A percentile compares a stretch with the other conserved stretches of the same genome.
Conservation (phyloP, 169 alveolate genomes). For the Sarcocystis neurona region DNA sequence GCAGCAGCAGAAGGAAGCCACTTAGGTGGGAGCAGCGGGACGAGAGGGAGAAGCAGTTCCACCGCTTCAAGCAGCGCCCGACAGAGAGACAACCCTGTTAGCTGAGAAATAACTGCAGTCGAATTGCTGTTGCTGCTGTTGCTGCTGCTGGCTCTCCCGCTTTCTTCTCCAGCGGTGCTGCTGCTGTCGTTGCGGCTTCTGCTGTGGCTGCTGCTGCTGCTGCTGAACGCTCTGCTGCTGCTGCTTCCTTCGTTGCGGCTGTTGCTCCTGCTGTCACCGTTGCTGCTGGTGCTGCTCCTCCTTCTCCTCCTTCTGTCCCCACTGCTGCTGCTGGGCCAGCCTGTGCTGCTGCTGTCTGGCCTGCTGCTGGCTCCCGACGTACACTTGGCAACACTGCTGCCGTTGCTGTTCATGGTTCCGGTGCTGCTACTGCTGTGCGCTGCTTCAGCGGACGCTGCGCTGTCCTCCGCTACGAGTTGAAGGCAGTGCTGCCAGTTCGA, state of each 20-base stretch:
- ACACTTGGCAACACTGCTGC: too few relatives aligned
- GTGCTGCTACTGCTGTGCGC: not conserved
- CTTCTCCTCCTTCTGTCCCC: too few relatives aligned
- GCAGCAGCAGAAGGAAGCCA: not conserved
- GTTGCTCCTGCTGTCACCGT: too few relatives aligned
- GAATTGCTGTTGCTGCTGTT: not conserved
- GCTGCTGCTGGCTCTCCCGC: not conserved
- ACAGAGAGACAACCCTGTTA: slow-evolving; percentile 52
- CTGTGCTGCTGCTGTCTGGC: too few relatives aligned
- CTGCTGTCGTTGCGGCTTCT: too few relatives aligned
- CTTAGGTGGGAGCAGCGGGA: not conserved
- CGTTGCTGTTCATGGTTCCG: not conserved
- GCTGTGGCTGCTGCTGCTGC: too few relatives aligned
- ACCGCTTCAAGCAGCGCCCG: slow-evolving; percentile 59
- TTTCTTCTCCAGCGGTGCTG: slow-evolving; percentile 41
- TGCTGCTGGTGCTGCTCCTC: too few relatives aligned
- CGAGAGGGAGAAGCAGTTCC: slow-evolving; percentile 51
- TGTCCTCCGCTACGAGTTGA: slow-evolving; percentile 20
- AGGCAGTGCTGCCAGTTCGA: slow-evolving; percentile 26
- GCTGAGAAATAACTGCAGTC: slow-evolving; percentile 14
- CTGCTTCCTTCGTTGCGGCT: not conserved
- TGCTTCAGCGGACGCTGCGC: slow-evolving; percentile 42
- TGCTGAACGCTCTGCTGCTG: not conserved
- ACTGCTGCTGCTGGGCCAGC: too few relatives aligned
- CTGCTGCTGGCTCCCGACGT: too few relatives aligned